A percentile compares a stretch with the other conserved stretches of the same genome.
phyloP scores from a whole-genome alignment of 352 stramenopile genomes.

The Phytophthora hibernalis region DNA sequence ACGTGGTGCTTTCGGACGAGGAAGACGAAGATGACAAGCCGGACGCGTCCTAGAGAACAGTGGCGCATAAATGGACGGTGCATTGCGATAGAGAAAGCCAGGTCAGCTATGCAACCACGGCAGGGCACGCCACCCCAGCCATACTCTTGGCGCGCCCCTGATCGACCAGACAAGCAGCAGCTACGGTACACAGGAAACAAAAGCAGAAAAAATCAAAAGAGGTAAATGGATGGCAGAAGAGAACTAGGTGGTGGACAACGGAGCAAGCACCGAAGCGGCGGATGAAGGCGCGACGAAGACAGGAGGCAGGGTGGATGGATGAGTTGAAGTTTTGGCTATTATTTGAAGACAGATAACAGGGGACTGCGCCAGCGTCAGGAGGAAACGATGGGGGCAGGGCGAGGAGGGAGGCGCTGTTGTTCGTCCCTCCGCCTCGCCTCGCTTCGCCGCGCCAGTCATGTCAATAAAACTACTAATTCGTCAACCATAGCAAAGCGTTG shows the following conservation, averaged over 20 bases:
- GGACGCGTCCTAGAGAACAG: slow-evolving; percentile 39
- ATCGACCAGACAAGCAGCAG: slow-evolving; percentile 33
- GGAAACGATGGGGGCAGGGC: slow-evolving; percentile 30
- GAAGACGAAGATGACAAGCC: slow-evolving; percentile 48
- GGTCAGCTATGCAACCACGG: slow-evolving; percentile 34
- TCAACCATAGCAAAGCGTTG: slow-evolving; percentile 9
- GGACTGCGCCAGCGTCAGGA: slow-evolving; percentile 35
- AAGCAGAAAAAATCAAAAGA: slow-evolving; percentile 36
- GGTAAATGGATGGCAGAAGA: slow-evolving; percentile 34
- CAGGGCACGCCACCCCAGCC: slow-evolving; percentile 29
- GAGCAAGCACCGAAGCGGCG: slow-evolving; percentile 38
- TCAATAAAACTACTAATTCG: slow-evolving; percentile 45
- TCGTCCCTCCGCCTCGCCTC: slow-evolving; percentile 3
- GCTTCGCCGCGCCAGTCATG: slow-evolving; percentile 20
- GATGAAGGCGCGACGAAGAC: slow-evolving; percentile 43
- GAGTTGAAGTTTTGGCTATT: slow-evolving; percentile 44
- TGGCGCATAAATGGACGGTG: slow-evolving; percentile 31
- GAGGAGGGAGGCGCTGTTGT: slow-evolving; percentile 6
- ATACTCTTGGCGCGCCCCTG: slow-evolving; percentile 21
- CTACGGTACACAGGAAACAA: slow-evolving; percentile 33
- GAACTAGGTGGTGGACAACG: slow-evolving; percentile 16
- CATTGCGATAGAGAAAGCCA: slow-evolving; percentile 48
- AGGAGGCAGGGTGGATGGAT: slow-evolving; percentile 18
- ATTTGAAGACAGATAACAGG: slow-evolving; percentile 43
- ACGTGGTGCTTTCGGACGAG: slow-evolving; percentile 55